Percentiles rank a stretch among this genome's conserved stretches.
Evolutionary conservation across 164 flowering plant species (phyloP).

Genomic region (Macadamia integrifolia): DNA sequence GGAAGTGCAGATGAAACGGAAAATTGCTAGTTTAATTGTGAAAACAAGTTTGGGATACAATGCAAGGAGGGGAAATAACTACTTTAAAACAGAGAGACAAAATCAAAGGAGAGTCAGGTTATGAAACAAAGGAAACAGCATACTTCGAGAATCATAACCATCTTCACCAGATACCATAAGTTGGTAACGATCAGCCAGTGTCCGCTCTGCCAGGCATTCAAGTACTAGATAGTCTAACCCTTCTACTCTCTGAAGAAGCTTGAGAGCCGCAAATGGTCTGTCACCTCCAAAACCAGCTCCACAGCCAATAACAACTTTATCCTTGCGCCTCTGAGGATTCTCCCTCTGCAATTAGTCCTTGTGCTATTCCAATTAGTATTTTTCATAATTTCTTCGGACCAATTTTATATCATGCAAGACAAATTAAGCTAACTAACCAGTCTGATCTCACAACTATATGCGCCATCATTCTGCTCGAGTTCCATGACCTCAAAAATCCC

Average conservation of each 20-base stretch:
- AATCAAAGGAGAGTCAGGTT: too few relatives aligned
- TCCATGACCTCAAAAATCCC: constrained; percentile 22
- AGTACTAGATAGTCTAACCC: constrained; percentile 78
- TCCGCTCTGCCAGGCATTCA: constrained; percentile 95
- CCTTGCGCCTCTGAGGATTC: constrained; percentile 52
- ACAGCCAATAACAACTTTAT: constrained; percentile 79
- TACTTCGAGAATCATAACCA: constrained; percentile 86
- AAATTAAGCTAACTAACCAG: constrained; percentile 33
- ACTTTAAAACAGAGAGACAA: too few relatives aligned
- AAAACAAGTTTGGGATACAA: background rate
- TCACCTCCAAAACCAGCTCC: constrained; percentile 99
- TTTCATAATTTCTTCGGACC: background rate
- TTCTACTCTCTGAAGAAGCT: constrained; percentile 69
- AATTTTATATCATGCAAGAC: background rate
- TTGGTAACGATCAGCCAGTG: constrained; percentile 79
- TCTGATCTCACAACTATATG: constrained; percentile 47
- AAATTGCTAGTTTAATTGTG: background rate
- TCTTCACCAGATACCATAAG: constrained; percentile 63
- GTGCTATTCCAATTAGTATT: background rate
- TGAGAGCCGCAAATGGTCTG: constrained; percentile 82
- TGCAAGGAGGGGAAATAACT: too few relatives aligned
- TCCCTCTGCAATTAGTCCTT: constrained; percentile 48
- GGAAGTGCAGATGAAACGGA: background rate
- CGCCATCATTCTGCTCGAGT: constrained; percentile 8
- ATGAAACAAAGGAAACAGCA: constrained; percentile 10